These are phyloP conservation scores for Paramecium bursaria DNA, from an alignment of 73 alveolate genomes.

Conservation along the genomic window DNA sequence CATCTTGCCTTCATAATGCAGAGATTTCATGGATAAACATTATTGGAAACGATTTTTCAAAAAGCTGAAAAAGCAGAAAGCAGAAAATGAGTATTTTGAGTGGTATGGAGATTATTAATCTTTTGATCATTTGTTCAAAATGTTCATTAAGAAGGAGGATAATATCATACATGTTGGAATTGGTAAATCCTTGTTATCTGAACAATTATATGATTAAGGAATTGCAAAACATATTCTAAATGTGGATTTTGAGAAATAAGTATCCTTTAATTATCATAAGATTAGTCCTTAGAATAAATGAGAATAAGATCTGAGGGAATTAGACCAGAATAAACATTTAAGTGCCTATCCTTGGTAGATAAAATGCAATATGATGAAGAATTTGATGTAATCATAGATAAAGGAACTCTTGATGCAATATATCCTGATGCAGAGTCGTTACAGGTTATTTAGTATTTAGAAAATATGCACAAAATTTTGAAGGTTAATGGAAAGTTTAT, in stretches of 20 bases:
- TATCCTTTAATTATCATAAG: background rate
- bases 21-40: constrained; percentile 57
- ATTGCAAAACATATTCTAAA: constrained; percentile 50
- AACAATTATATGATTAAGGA: constrained; percentile 60
- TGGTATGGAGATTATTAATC: constrained; percentile 70
- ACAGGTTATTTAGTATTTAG: constrained; percentile 41
- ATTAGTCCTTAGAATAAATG: constrained; percentile 56
- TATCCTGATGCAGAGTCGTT: constrained; percentile 62
- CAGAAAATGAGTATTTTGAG: constrained; percentile 63
- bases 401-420: constrained; percentile 69
- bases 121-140: constrained; percentile 43
- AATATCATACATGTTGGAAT: constrained; percentile 59
- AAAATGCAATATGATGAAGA: constrained; percentile 20
- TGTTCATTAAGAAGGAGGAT: constrained; percentile 44
- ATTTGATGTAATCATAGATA: constrained; percentile 59
- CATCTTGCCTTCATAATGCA: constrained; percentile 53
- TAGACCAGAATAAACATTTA: constrained; percentile 61
- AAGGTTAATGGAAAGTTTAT: constrained; percentile 44
- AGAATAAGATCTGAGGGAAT: constrained; percentile 59
- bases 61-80: constrained; percentile 59
- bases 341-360: constrained; percentile 36
- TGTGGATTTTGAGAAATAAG: constrained; percentile 61
- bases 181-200: constrained; percentile 68
- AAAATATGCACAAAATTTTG: constrained; percentile 47
- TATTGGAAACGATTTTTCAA: constrained; percentile 70